These are phyloP conservation scores for Croton setiger DNA, from an alignment of 441 rosid species.

Conservation along the genomic window DNA sequence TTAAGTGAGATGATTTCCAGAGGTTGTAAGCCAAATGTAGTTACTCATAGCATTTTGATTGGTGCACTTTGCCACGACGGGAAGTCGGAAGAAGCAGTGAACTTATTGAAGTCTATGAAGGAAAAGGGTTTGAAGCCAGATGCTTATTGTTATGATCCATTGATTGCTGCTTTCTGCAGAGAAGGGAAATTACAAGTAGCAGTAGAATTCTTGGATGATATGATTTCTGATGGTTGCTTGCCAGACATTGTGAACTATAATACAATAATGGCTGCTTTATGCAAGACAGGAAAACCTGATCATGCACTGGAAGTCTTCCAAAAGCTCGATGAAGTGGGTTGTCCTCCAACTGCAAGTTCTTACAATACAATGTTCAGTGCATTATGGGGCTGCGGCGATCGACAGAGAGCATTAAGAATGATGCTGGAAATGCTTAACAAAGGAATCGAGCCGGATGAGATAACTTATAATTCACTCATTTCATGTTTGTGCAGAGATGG, in stretches of 20 bases:
- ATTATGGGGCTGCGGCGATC: slow-evolving; percentile 60
- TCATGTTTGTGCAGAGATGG: slow-evolving; percentile 85
- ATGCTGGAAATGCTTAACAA: slow-evolving; percentile 52
- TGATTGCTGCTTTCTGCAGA: slow-evolving; percentile 70
- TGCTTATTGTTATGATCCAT: slow-evolving; percentile 74
- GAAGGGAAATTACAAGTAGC: slow-evolving; percentile 73
- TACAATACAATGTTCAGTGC: slow-evolving; percentile 78
- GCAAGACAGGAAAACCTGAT: slow-evolving; percentile 62
- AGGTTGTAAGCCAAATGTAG: slow-evolving; percentile 61
- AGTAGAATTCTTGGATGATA: slow-evolving; percentile 54
- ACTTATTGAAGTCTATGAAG: slow-evolving; percentile 51
- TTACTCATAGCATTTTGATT: slow-evolving; percentile 73
- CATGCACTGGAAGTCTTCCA: slow-evolving; percentile 68
- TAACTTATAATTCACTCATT: slow-evolving; percentile 72
- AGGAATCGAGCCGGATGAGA: slow-evolving; percentile 61
- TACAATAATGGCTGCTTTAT: slow-evolving; percentile 57
- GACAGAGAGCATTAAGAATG: slow-evolving; percentile 50
- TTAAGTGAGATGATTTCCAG: slow-evolving; percentile 54
- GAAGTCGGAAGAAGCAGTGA: slow-evolving; percentile 52
- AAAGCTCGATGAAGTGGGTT: slow-evolving; percentile 59
- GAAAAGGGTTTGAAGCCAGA: slow-evolving; percentile 65
- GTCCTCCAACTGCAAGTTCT: slow-evolving; percentile 65
- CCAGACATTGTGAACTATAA: slow-evolving; percentile 78
- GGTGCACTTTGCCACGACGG: slow-evolving; percentile 63
- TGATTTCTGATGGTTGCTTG: slow-evolving; percentile 76